A percentile compares a stretch with the other conserved stretches of the same genome.
Conservation (phyloP, 345 rosid species). For the Durio zibethinus region DNA sequence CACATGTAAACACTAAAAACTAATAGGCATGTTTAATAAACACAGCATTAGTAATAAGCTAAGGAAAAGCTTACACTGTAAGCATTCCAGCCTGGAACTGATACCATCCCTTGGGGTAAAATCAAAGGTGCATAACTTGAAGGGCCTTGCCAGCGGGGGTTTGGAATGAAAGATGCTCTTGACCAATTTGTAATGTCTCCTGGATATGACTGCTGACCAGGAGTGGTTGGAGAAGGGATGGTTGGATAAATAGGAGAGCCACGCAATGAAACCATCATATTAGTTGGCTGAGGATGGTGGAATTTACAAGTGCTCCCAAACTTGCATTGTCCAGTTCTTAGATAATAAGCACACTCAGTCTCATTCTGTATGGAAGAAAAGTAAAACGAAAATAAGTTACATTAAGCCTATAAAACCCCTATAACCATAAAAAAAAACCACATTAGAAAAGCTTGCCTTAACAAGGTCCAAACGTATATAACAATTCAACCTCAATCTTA, state of each 20-base stretch:
- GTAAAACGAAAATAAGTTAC: background rate
- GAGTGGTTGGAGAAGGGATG: constrained; percentile 68
- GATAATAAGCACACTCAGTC: constrained; percentile 82
- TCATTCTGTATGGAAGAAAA: constrained; percentile 58
- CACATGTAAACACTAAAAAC: background rate
- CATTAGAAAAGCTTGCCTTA: background rate
- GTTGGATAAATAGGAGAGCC: constrained; percentile 77
- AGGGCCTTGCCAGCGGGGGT: constrained; percentile 97
- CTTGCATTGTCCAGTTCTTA: constrained; percentile 97
- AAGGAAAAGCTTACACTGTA: constrained; percentile 56
- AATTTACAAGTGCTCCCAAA: constrained; percentile 91
- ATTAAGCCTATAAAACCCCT: background rate
- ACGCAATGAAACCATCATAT: constrained; percentile 69
- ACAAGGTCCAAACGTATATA: constrained; percentile 3
- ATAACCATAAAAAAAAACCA: background rate
- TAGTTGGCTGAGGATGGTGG: constrained; percentile 92
- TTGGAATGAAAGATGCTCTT: constrained; percentile 80
- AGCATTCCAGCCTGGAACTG: constrained; percentile 90
- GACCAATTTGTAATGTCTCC: constrained; percentile 78
- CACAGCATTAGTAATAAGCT: background rate
- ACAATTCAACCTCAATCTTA: background rate
- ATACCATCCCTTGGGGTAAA: constrained; percentile 83
- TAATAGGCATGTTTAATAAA: background rate
- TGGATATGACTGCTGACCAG: constrained; percentile 66
- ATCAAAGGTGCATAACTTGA: constrained; percentile 76